Percentiles rank a stretch among this genome's conserved stretches.
These are phyloP conservation scores for Tylopilus sp. DNA, from an alignment of 1,284 basidiomycete species.

Conservation along the genomic window DNA sequence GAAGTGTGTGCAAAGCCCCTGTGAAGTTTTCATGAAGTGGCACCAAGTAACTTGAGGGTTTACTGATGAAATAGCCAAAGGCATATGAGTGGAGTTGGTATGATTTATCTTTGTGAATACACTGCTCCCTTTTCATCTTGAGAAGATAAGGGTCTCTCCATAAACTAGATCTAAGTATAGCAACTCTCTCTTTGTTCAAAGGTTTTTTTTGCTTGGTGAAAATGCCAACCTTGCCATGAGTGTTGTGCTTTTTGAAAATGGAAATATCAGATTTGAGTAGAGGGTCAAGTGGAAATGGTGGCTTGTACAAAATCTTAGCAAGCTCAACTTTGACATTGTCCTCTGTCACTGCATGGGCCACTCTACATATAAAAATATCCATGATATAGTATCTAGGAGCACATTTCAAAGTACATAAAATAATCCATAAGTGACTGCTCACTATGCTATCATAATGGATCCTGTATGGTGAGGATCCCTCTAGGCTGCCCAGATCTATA, in stretches of 20 bases:
- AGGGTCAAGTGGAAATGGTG: conserved; percentile 40
- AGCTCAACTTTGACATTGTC: conserved; percentile 47
- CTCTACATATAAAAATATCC: conserved; percentile 47
- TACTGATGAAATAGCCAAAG: conserved; percentile 48
- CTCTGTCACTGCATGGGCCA: conserved; percentile 35
- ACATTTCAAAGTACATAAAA: conserved; percentile 10
- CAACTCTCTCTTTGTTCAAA: conserved; percentile 32
- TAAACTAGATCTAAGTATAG: conserved; percentile 30
- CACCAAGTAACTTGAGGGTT: too few species aligned
- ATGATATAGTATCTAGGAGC: conserved; percentile 29
- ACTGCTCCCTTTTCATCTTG: conserved; percentile 35
- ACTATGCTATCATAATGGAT: conserved; percentile 28
- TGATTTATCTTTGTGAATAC: conserved; percentile 32
- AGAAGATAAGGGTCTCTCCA: conserved; percentile 47
- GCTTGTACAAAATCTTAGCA: conserved; percentile 46
- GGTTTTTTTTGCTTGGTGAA: conserved; percentile 40
- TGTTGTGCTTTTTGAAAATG: conserved; percentile 37
- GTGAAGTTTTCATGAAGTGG: too few species aligned
- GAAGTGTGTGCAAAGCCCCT: too few species aligned
- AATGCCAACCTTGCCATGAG: conserved; percentile 40
- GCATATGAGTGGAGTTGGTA: conserved; percentile 38
- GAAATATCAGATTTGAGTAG: conserved; percentile 45
- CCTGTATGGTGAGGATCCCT: conserved; percentile 1
- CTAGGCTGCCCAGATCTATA: conserved; percentile 32
- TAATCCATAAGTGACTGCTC: conserved; percentile 22